Base-by-base conservation (phyloP, 2,329 filamentous ascomycete species). In the Colletotrichum gloeosporioides region DNA sequence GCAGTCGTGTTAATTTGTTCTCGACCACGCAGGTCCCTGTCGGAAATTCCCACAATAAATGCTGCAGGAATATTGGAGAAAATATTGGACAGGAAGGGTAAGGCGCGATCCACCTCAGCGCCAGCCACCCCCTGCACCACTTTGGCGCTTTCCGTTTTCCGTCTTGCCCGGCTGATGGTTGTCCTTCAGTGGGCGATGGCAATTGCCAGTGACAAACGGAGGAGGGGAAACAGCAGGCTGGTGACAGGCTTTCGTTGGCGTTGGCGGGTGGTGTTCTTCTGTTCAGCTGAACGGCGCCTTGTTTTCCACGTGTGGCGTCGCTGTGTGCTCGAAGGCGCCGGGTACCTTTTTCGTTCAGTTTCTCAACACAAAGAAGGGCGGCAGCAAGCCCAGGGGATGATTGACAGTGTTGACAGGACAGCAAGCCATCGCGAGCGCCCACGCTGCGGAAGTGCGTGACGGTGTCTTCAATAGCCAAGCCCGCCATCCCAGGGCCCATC, bases 91-190 rank as follows among this genome's bases (percentile, higher is more conserved):
- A 16, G 57, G 32, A 73, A n/a, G 18, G 63, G 73, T 27, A 73
- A 63, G 59, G 69, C 69, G 49, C 22, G n/a, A 49, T 27, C 68
- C 62, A 61, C 72, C 16, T 15, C 34, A 39, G n/a, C 61, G 25
- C 73, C 68, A 72, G 73, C 73, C 69, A 72, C 73, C 73, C 69
- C 73, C 69, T 72, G 69, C 69, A 75, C 73, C 62, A 67, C 44
- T 18, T 71, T n/a, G 34, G 31, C 53, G n/a, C 72, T 67, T 53
- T 71, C 64, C 71, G 36, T 57, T 44, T 31, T 64, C 66, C 59
- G 36, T 53, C 39, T 31, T 25, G 16, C 25, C 44, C 49, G 22
- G 59, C 59, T 63, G 32, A 32, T 63, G 59, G 18, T n/a, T 62
- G 59, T 62, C 59, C 59, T 32, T 2, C 59, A 53, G 44, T 22